Percentiles rank a stretch among this genome's conserved stretches.
Conservation (phyloP, 208 protist genomes). For the Crithidia mellificae region DNA sequence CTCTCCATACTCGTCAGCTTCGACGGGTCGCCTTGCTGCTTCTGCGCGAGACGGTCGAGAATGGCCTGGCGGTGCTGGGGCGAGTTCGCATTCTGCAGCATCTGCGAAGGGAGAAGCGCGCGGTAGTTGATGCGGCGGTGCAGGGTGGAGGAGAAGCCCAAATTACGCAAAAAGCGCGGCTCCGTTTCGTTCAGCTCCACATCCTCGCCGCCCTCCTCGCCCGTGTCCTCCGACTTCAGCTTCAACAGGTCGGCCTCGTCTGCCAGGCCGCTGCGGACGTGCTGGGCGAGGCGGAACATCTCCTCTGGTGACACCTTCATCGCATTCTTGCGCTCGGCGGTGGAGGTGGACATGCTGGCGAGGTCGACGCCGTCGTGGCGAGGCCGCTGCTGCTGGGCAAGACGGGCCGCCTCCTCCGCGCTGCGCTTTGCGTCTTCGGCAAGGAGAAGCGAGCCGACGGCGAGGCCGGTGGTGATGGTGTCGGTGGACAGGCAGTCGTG, state of each 20-base stretch:
- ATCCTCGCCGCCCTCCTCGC: conserved; percentile 43
- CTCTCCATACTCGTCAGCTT: conserved; percentile 82
- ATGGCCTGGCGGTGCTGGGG: conserved; percentile 82
- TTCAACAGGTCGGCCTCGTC: conserved; percentile 82
- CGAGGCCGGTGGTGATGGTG: conserved; percentile 46
- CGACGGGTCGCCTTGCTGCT: conserved; percentile 48
- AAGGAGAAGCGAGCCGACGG: conserved; percentile 65
- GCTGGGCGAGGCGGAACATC: conserved; percentile 85
- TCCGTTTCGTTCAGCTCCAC: conserved; percentile 89
- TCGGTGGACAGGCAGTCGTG: conserved; percentile 39
- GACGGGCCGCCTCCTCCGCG: conserved; percentile 52
- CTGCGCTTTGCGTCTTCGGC: conserved; percentile 51
- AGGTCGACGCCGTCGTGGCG: conserved; percentile 31
- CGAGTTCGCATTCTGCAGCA: conserved; percentile 74
- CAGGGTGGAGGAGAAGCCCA: conserved; percentile 58
- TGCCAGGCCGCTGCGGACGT: conserved; percentile 77
- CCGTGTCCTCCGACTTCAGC: conserved; percentile 67
- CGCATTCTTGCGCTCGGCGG: conserved; percentile 50
- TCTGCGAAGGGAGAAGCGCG: conserved; percentile 74
- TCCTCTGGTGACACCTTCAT: conserved; percentile 88
- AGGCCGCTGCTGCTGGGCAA: conserved; percentile 45
- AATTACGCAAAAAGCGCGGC: conserved; percentile 68
- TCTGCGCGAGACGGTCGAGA: conserved; percentile 61
- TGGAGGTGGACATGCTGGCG: conserved; percentile 41
- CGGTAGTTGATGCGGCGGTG: conserved; percentile 82